Percentiles rank a stretch among this genome's conserved stretches.
phyloP scores from a whole-genome alignment of 129 eudicot species.

The Sambucus nigra region DNA sequence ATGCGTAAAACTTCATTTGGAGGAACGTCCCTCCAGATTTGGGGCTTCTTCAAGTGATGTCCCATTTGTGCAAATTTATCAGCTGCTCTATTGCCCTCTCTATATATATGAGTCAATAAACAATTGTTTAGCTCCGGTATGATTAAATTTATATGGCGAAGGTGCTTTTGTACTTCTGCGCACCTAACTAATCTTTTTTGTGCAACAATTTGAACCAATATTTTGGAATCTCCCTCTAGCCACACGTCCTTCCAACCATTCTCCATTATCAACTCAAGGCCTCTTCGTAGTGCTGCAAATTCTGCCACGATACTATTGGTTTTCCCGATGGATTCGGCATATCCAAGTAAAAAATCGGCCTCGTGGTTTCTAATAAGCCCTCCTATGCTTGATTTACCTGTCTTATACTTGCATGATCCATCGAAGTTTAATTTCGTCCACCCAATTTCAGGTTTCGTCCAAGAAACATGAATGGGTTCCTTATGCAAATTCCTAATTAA shows the following conservation, averaged over 20 bases:
- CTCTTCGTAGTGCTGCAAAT: constrained; percentile 61
- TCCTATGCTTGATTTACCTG: constrained; percentile 79
- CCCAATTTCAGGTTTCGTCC: constrained; percentile 66
- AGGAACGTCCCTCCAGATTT: constrained; percentile 50
- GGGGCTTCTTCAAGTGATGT: constrained; percentile 49
- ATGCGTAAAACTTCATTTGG: constrained; percentile 52
- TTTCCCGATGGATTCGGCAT: constrained; percentile 66
- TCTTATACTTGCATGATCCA: constrained; percentile 69
- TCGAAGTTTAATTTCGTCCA: constrained; percentile 86
- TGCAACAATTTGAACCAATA: constrained; percentile 43
- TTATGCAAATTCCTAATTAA: constrained; percentile 36
- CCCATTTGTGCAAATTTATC: constrained; percentile 84
- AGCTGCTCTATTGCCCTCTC: constrained; percentile 85
- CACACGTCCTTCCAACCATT: constrained; percentile 67
- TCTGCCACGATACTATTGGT: constrained; percentile 59
- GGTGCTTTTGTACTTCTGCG: constrained; percentile 31
- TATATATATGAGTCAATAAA: constrained; percentile 46
- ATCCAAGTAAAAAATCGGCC: constrained; percentile 69
- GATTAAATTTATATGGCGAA: constrained; percentile 37
- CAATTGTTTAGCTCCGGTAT: constrained; percentile 45
- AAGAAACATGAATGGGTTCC: constrained; percentile 42
- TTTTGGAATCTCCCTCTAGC: constrained; percentile 83
- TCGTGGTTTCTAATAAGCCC: constrained; percentile 70
- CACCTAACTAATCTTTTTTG: constrained; percentile 34
- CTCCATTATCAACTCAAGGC: constrained; percentile 72